Base-by-base conservation (phyloP, 31 red algal genomes). In the Bonnemaisonia californica region DNA sequence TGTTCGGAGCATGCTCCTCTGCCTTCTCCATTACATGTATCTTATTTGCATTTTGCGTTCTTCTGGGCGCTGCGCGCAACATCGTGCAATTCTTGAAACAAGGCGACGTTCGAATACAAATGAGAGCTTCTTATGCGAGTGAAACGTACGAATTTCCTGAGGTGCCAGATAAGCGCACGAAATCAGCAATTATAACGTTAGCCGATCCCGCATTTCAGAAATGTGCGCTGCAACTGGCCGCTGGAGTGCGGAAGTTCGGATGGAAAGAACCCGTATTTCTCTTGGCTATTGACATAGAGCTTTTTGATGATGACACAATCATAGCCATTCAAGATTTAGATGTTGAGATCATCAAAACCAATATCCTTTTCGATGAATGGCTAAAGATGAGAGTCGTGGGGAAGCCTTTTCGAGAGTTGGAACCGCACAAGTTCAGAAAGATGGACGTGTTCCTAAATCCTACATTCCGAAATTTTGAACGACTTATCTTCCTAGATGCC, bases 401-500 rank as follows among this genome's bases (percentile, higher is more conserved):
- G 22, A 22, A 42, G 2, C 48, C 77, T 27, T 77, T 67, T 24
- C 83, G 83, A 23, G n/a, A 22, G 35, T 57, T 87, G 60, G 51
- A 87, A 30, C 24, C 73, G 22, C 37, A 47, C 3, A 89, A 82
- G 71, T 89, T 83, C 54, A 60, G 77, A 31, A 89, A 89, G 62
- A 89, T 89, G 86, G 86, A 89, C 24, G 45, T 89, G 9, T 89
- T 89, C 73, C 64, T 89, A 2, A 89, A 83, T 26, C 86, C 79
- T 4, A 61, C 78, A 12, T 87, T 87, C 26, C 71, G 83, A 26
- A 65, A 62, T 9, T 89, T 74, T 62, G 86, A 89, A 33, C 59
- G 86, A 12, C 29, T 83, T n/a, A 62, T 82, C 1, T 83, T 72
- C 54, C 9, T 89, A 3, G 79, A 89, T 69, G 79, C 86, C 0